These are phyloP conservation scores for Drechslerella stenobrocha DNA, from an alignment of 2,329 filamentous ascomycete genomes.

Conservation along the genomic window DNA sequence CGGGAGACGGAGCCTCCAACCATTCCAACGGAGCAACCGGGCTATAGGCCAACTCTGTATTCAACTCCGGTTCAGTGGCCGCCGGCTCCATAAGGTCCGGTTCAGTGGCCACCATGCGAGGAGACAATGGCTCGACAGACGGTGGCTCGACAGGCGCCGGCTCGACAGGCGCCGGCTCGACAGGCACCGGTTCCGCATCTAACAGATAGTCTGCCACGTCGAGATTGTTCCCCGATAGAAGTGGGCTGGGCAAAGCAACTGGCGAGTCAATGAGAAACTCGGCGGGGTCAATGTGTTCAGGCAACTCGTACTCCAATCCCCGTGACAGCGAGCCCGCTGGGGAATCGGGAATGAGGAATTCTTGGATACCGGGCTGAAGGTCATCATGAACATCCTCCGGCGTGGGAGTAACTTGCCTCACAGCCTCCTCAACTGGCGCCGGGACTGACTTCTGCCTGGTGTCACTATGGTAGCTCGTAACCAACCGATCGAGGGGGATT, in stretches of 20 bases:
- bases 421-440: too few species aligned
- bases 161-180: neutral
- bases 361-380: conserved; percentile 7
- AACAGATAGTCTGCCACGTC: conserved; percentile 20
- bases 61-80: too few species aligned
- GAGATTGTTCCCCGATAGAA: neutral
- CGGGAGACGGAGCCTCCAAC: neutral
- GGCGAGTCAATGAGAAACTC: conserved; percentile 24
- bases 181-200: neutral
- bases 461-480: conserved; percentile 12
- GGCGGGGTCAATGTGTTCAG: neutral
- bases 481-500: conserved; percentile 11
- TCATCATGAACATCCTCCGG: neutral
- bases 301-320: neutral
- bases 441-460: neutral
- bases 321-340: neutral
- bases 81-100: too few species aligned
- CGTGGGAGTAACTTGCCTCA: neutral
- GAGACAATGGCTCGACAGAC: too few species aligned
- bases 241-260: neutral
- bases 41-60: too few species aligned
- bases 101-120: too few species aligned
- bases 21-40: neutral
- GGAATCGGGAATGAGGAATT: conserved; percentile 15
- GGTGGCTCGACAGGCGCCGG: neutral